Evolutionary conservation across 495 filamentous ascomycete genomes (phyloP).

Genomic region (Zalerion maritima): DNA sequence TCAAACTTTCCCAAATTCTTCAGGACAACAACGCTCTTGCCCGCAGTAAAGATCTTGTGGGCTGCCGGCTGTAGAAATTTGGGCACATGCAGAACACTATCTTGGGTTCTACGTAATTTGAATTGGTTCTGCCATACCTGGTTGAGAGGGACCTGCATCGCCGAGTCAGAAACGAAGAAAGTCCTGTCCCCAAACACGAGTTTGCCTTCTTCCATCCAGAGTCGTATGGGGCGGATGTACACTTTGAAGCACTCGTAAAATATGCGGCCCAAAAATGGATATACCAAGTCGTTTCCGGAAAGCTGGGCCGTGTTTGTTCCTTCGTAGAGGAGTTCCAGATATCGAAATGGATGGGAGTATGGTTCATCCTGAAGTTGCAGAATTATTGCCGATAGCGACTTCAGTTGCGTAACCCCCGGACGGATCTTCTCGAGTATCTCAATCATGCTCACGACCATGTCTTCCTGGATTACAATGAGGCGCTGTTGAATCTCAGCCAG

Average conservation of each 20-base stretch:
- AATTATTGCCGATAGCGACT: conserved; percentile 36
- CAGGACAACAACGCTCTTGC: conserved; percentile 76
- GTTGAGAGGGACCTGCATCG: conserved; percentile 40
- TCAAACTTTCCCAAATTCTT: conserved; percentile 41
- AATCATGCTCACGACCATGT: conserved; percentile 42
- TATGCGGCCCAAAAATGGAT: conserved; percentile 43
- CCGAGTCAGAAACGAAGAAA: conserved; percentile 57
- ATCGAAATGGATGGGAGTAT: conserved; percentile 34
- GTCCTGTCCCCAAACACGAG: conserved; percentile 44
- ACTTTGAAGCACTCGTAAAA: conserved; percentile 76
- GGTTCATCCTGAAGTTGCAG: conserved; percentile 21
- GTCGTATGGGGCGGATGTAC: conserved; percentile 62
- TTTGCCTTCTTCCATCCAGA: conserved; percentile 76
- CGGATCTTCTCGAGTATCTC: conserved; percentile 45
- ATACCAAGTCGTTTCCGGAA: conserved; percentile 44
- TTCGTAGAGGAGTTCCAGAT: conserved; percentile 64
- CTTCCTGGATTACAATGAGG: conserved; percentile 25
- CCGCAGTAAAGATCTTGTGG: conserved; percentile 63
- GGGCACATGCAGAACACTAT: conserved; percentile 48
- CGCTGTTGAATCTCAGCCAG: conserved; percentile 30
- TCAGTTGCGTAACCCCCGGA: conserved; percentile 36
- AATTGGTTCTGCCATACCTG: conserved; percentile 69
- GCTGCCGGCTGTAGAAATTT: conserved; percentile 55
- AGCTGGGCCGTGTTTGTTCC: conserved; percentile 53
- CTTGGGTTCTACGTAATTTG: conserved; percentile 38